Evolutionary conservation across 2,329 filamentous ascomycete genomes (phyloP).

Genomic region (Sporothrix protearum): DNA sequence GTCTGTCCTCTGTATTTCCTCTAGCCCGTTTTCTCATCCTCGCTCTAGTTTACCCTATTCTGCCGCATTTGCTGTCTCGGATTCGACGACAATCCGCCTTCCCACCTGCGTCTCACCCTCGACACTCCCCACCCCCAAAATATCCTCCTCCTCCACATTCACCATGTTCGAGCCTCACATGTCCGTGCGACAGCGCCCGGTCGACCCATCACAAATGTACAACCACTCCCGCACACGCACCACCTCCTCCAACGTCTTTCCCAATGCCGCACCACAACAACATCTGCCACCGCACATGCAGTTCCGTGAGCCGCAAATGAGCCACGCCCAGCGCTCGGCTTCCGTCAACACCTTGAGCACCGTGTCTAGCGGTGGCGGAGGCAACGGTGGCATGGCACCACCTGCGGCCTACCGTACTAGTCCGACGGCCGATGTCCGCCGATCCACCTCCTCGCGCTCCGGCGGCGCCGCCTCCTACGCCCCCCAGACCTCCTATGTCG

Average conservation of each 20-base stretch:
- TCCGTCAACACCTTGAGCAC: constrained; percentile 68
- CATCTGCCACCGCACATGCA: constrained; percentile 34
- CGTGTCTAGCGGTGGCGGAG: constrained; percentile 49
- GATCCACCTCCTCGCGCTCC: constrained; percentile 79
- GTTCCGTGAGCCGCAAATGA: constrained; percentile 36
- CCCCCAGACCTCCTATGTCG: constrained; percentile 74
- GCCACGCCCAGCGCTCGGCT: constrained; percentile 56
- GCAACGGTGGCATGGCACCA: constrained; percentile 40
- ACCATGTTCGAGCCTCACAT: constrained; percentile 36
- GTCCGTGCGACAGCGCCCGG: constrained; percentile 33
- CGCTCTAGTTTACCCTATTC: background rate
- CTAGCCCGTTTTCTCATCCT: background rate
- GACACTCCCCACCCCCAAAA: background rate
- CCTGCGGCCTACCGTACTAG: constrained; percentile 57
- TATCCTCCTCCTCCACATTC: background rate
- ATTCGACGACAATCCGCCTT: background rate
- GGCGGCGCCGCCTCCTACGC: constrained; percentile 38
- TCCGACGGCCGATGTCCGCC: constrained; percentile 58
- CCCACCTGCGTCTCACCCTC: background rate
- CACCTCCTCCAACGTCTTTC: constrained; percentile 55
- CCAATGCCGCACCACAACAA: constrained; percentile 33
- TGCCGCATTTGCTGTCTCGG: constrained; percentile 12
- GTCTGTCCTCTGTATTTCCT: background rate
- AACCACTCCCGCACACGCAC: constrained; percentile 55
- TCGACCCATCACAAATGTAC: constrained; percentile 40